Evolutionary conservation across 2,329 filamentous ascomycete genomes (phyloP), one percentile per base, ranked within the genome.

Genomic region (Thielaviopsis ethacetica): DNA sequence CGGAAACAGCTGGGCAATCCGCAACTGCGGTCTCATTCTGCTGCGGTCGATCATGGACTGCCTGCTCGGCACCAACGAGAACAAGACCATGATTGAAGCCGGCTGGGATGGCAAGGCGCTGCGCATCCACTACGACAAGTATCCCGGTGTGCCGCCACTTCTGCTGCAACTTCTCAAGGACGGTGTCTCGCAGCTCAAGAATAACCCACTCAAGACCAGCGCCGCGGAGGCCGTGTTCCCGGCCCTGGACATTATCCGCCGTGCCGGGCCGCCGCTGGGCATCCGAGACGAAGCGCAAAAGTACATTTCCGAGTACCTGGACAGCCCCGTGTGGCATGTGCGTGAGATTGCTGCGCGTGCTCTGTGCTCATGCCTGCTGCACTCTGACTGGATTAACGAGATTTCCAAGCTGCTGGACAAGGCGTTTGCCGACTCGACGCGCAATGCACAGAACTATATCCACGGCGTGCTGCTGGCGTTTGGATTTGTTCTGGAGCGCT

Each of bases 21-120:
- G 91, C 0, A 98, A 98, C 68, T 96, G 90, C 64, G 90, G 90
- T 1, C 72, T 97, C 38, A 86, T 97, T 72, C 80, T 98, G 6
- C 83, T 97, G 63, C 83, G 91, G 58, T 88, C 89, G 62, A 75
- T 96, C 5, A 86, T 95, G 57, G 88, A 93, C 67, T 80, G 81
- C 62, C 73, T 94, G 0, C 81, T 93, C 27, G 87, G 88, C 17
- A 88, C 84, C 0, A 84, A 82, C 58, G 85, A 89, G 70, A 88
- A 75, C 73, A 90, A 84, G 67, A 65, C 71, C 3, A 73, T 71
- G 54, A 83, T 77, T 65, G 84, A 77, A 68, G 77, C 72, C 55
- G 80, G 82, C 1, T 83, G 82, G 80, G 80, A 84, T 62, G 82
- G 82, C 2, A 76, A 77, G 63, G 80, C 81, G 0, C 76, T 82